Base-by-base conservation (phyloP, 2,329 filamentous ascomycete species). In the Fusarium brevicatenulatum region DNA sequence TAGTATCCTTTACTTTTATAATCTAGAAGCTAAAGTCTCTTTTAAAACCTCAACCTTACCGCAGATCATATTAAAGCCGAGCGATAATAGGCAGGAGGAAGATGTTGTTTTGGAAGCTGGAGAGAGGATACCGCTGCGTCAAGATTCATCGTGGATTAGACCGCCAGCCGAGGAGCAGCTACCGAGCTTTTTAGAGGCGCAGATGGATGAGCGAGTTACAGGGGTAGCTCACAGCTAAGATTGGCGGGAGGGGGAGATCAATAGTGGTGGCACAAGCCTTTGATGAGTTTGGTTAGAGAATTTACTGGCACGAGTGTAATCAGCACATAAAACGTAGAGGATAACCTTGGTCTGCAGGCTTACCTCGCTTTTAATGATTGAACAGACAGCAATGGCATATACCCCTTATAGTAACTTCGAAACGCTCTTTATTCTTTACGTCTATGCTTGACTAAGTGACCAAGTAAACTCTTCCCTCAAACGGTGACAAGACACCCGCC, bases 381-480 rank as follows among this genome's bases (percentile, higher is more conserved):
- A 32, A 32, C 4, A 25, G 25, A 25, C 5, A 25, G 25, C 5
- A 25, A 25, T 25, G 25, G 25, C 25, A 25, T 25, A 25, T 25
- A 5, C 25, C 25, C 25, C 25, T 25, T 5, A 25, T 4, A 21
- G 44, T 21, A 15, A 21, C 25, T 21, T 28, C 4, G 0, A 44
- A 28, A 21, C 12, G 18, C 23, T 21, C 11, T 10, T n/a, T 23
- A 25, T 34, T n/a, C 1, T 42, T 16, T 56, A n/a, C 9, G 1
- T 18, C 8, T 28, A 16, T 23, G 0, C 12, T 3, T 44, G 11
- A 4, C 30, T 73, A 74, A 2, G 60, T 72, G 0, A 79, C 71
- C 5, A 80, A 59, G 43, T 77, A 82, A 2, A 82, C 75, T 0
- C 77, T 69, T 2, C 81, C 81, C 50, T 82, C 81, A 57, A 78